Base-by-base conservation (phyloP, 495 filamentous ascomycete genomes). In the Lindgomyces ingoldianus region DNA sequence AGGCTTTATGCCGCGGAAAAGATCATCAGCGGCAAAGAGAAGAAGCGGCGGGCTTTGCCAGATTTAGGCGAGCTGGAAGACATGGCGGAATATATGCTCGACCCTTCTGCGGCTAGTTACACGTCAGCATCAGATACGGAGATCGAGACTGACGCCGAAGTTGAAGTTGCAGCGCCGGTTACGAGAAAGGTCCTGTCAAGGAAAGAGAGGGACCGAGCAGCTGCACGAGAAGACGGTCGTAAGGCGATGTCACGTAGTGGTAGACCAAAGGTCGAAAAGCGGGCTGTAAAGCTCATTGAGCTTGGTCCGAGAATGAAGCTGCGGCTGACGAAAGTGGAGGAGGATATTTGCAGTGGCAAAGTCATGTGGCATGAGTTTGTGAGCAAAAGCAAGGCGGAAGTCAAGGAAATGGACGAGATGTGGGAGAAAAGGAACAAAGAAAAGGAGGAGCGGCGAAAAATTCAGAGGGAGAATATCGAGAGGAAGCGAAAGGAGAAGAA, bases 321-420 rank as follows among this genome's bases (percentile, higher is more conserved):
- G 30, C 84, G 93, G 44, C 82, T 99, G 83, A 88, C 89, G 54
- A 98, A 99, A 77, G 93, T 99, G 11, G 94, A 99, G 73, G 95
- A 98, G 65, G 95, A 92, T 16, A 74, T 98, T 12, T 97, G 92
- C 71, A 83, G 85, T 30, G 94, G 94, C 41, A 93, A 91, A 76
- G 83, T 96, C 33, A 89, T 99, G 89, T 98, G 95, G 94, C 95
- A 99, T 76, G 91, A 96, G 70, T 94, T 87, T 70, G 83, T 96
- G 57, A 82, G 83, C 69, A 99, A 98, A 81, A 86, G 87, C 1
- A 85, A 84, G 66, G 79, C 84, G 39, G 94, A 98, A 72, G 77
- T 90, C 45, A 84, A 84, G 72, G 82, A 85, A 55, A 74, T 96
- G 69, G 91, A 98, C 68, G 79, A 85, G 78, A 82, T 83, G 69